Conservation (phyloP, 2,329 filamentous ascomycete species). For the Aspergillus niger region DNA sequence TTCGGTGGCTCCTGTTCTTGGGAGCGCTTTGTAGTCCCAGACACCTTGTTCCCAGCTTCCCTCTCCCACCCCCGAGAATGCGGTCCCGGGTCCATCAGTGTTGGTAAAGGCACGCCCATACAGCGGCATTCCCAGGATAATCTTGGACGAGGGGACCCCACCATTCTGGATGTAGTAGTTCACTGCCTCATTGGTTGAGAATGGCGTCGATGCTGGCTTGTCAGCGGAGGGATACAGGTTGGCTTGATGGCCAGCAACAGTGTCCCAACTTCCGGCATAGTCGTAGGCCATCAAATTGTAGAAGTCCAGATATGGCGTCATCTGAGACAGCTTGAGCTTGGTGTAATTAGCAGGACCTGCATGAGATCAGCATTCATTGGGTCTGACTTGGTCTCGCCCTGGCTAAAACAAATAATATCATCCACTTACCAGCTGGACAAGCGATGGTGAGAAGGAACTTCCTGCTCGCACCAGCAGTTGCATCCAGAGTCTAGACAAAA, state of each 20-base stretch:
- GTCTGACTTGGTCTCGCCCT: background rate
- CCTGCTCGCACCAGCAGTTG: constrained; percentile 41
- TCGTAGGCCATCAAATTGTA: constrained; percentile 78
- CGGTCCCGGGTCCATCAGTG: constrained; percentile 72
- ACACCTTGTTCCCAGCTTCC: constrained; percentile 80
- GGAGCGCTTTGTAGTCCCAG: constrained; percentile 85
- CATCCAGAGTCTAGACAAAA: constrained; percentile 35
- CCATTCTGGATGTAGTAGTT: constrained; percentile 67
- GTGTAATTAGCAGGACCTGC: constrained; percentile 45
- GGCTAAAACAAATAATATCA: background rate
- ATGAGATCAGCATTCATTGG: background rate
- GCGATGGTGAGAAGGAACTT: constrained; percentile 54
- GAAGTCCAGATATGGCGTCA: constrained; percentile 54
- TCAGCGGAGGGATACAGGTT: constrained; percentile 67
- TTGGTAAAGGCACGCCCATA: constrained; percentile 85
- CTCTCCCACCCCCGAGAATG: constrained; percentile 73
- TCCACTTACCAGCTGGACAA: constrained; percentile 46
- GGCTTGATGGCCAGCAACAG: constrained; percentile 72
- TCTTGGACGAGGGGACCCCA: constrained; percentile 65
- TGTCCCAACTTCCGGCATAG: constrained; percentile 81
- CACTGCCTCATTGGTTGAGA: constrained; percentile 71
- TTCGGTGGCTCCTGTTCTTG: constrained; percentile 67
- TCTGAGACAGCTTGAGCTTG: constrained; percentile 45
- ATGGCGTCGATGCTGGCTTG: constrained; percentile 72
- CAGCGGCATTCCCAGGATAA: constrained; percentile 93